Conservation (phyloP, 169 alveolate species). For the Eimeria acervulina region DNA sequence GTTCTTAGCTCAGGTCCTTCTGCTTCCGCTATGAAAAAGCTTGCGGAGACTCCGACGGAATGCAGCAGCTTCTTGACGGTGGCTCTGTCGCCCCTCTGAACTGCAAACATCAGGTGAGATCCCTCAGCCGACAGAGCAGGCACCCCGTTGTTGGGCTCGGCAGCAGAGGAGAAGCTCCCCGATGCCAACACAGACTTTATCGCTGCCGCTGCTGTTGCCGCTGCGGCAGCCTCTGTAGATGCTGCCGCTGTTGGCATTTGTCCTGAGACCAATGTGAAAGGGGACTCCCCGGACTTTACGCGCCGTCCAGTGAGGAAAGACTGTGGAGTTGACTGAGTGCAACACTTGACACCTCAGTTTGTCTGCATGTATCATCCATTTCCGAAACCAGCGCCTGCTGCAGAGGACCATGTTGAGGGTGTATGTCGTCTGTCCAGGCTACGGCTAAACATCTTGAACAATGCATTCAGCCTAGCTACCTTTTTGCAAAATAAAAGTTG, state of each 20-base stretch:
- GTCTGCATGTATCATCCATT: background rate
- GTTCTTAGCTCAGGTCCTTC: slow-evolving; percentile 34
- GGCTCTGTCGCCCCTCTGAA: background rate
- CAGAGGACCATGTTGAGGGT: background rate
- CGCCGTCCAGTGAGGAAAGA: background rate
- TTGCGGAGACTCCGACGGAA: background rate
- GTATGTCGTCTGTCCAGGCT: background rate
- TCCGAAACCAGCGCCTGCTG: background rate
- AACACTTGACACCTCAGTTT: background rate
- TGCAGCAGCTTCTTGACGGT: slow-evolving; percentile 2
- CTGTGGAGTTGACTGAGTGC: background rate
- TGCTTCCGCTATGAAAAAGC: slow-evolving; percentile 10
- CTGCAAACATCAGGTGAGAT: slow-evolving; percentile 13
- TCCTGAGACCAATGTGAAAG: background rate
- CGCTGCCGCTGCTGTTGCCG: slow-evolving; percentile 17
- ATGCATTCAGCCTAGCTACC: background rate
- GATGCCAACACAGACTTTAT: background rate
- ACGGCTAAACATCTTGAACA: background rate
- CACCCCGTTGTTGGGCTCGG: background rate
- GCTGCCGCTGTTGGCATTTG: slow-evolving; percentile 3
- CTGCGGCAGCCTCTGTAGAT: background rate
- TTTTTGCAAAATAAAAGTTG: background rate
- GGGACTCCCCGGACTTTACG: background rate
- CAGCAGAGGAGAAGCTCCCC: slow-evolving; percentile 2
- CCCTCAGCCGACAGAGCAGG: slow-evolving; percentile 24